Percentiles rank a stretch among this genome's conserved stretches.
phyloP scores from a whole-genome alignment of 139 green algal genomes.

The Zygnema cylindricum region DNA sequence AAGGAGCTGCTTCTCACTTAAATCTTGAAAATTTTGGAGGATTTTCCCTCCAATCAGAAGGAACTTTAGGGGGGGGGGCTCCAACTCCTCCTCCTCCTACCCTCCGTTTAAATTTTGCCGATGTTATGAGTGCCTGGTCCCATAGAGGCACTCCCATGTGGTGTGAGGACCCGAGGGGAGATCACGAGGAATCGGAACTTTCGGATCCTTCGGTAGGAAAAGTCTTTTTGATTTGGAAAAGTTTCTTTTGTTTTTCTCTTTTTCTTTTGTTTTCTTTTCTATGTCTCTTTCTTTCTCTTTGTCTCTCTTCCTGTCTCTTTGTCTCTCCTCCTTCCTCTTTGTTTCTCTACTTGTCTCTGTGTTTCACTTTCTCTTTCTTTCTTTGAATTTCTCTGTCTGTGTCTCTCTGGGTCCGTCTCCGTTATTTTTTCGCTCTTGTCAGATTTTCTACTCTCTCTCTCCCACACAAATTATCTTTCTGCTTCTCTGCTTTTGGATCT shows the following conservation, averaged over 20 bases:
- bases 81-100: background rate
- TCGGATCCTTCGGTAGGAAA: background rate
- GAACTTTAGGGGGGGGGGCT: no score
- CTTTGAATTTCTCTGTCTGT: no score
- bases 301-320: background rate
- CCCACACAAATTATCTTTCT: background rate
- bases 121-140: conserved; percentile 53
- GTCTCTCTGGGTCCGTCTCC: background rate
- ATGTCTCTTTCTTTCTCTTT: background rate
- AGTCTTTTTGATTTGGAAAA: no score
- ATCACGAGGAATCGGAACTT: background rate
- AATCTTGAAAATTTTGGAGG: background rate
- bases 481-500: background rate
- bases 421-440: background rate
- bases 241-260: background rate
- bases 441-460: background rate
- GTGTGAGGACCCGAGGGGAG: conserved; percentile 3
- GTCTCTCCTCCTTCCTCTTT: background rate
- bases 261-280: background rate
- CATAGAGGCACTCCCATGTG: background rate
- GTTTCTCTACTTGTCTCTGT: no score
- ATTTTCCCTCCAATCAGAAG: no score
- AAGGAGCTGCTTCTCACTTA: background rate
- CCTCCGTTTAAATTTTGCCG: conserved; percentile 46
- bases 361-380: no score